Evolutionary conservation across 176 grass and related monocot species (phyloP).

Genomic region (Tuctoria greenei): DNA sequence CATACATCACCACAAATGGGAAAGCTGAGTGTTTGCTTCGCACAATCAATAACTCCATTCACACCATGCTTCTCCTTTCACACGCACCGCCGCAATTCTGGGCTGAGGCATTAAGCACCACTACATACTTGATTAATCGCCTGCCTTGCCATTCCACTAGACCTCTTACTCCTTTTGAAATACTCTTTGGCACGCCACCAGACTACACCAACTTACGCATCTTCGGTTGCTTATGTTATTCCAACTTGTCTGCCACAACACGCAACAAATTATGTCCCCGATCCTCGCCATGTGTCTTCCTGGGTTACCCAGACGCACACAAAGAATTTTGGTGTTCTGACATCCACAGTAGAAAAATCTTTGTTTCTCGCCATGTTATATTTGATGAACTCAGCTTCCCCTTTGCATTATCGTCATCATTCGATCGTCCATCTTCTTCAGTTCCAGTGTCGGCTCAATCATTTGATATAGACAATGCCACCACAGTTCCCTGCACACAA

Average conservation of each 20-base stretch:
- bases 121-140: not conserved
- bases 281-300: not conserved
- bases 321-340: not conserved
- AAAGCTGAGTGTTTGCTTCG: not conserved
- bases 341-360: fast-evolving
- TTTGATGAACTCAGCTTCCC: not conserved
- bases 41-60: not conserved
- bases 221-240: not conserved
- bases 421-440: too few relatives aligned
- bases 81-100: not conserved
- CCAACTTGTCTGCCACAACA: not conserved
- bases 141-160: not conserved
- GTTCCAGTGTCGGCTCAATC: too few relatives aligned
- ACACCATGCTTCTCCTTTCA: not conserved
- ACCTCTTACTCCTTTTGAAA: not conserved
- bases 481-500: too few relatives aligned
- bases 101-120: not conserved
- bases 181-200: not conserved
- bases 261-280: not conserved
- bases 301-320: not conserved
- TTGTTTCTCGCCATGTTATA: not conserved
- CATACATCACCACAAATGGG: not conserved
- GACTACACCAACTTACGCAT: not conserved
- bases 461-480: too few relatives aligned
- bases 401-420: not conserved